phyloP scores from a whole-genome alignment of 2,329 filamentous ascomycete species.

The Chaetomium strumarium region DNA sequence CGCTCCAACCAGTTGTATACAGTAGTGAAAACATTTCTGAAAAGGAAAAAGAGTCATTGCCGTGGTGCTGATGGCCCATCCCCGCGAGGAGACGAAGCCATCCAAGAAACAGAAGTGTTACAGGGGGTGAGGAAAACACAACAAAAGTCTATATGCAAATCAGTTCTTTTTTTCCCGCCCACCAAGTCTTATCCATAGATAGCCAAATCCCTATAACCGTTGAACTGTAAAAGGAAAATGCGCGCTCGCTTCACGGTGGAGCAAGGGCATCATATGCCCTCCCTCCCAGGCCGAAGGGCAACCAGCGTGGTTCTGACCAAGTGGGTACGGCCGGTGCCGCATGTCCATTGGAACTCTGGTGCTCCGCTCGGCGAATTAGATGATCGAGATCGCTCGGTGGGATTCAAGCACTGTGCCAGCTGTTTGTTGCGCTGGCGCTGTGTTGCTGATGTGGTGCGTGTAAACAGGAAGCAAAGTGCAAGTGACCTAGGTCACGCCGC shows the following conservation, averaged over 20 bases:
- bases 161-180: slow-evolving; percentile 21
- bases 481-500: slow-evolving; percentile 12
- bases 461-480: slow-evolving; percentile 12
- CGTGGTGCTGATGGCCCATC: slow-evolving; percentile 11
- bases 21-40: slow-evolving; percentile 20
- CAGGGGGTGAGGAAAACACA: slow-evolving; percentile 10
- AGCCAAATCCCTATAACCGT: slow-evolving; percentile 12
- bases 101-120: slow-evolving; percentile 15
- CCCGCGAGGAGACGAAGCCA: slow-evolving; percentile 14
- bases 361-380: slow-evolving; percentile 4
- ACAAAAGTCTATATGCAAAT: slow-evolving; percentile 27
- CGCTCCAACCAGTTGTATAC: slow-evolving; percentile 24
- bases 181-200: slow-evolving; percentile 21
- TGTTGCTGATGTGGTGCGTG: slow-evolving; percentile 14
- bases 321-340: background rate
- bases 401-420: slow-evolving; percentile 3
- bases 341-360: background rate
- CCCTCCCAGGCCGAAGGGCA: background rate
- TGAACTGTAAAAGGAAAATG: slow-evolving; percentile 6
- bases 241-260: background rate
- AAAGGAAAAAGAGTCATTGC: slow-evolving; percentile 13
- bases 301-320: background rate
- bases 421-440: slow-evolving; percentile 4
- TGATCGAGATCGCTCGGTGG: slow-evolving; percentile 8
- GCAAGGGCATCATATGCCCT: background rate